A percentile compares a stretch with the other conserved stretches of the same genome.
Evolutionary conservation across 164 flowering plant species (phyloP).

Genomic region (Annona cherimola): DNA sequence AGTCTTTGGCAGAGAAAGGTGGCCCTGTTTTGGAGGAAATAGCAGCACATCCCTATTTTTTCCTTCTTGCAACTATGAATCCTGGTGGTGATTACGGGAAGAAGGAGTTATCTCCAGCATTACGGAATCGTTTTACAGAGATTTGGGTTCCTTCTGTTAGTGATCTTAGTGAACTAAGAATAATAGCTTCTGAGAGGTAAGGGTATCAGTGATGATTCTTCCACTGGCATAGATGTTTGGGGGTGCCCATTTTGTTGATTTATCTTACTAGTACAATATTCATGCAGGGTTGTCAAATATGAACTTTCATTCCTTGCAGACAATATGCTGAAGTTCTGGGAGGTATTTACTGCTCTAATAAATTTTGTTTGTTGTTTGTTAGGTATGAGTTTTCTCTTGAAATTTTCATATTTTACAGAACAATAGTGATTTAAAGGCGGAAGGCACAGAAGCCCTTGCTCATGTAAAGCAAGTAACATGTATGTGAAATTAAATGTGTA

Average conservation of each 20-base stretch:
- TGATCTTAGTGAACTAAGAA: constrained; percentile 60
- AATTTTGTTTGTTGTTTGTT: constrained; percentile 3
- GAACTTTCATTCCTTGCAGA: constrained; percentile 35
- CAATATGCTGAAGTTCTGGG: constrained; percentile 71
- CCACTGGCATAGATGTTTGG: background rate
- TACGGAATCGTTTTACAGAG: constrained; percentile 93
- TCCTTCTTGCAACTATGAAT: constrained; percentile 95
- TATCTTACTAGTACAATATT: constrained; percentile 3
- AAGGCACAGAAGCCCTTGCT: too few species aligned
- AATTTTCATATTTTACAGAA: too few species aligned
- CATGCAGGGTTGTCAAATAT: constrained; percentile 43
- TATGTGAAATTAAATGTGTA: too few species aligned
- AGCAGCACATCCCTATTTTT: constrained; percentile 63
- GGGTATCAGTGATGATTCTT: background rate
- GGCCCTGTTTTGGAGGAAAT: constrained; percentile 62
- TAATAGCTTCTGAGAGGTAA: constrained; percentile 65
- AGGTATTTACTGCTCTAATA: constrained; percentile 33
- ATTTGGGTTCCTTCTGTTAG: constrained; percentile 89
- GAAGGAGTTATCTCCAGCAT: constrained; percentile 96
- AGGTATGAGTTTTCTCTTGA: too few species aligned
- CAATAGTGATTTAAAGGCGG: too few species aligned
- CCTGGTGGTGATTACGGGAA: constrained; percentile 99
- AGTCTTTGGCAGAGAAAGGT: constrained; percentile 97
- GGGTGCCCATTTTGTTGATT: background rate
- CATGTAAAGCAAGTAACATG: too few species aligned